Base-by-base conservation (phyloP, 2,329 filamentous ascomycete species). In the Tolypocladium ovalisporum region DNA sequence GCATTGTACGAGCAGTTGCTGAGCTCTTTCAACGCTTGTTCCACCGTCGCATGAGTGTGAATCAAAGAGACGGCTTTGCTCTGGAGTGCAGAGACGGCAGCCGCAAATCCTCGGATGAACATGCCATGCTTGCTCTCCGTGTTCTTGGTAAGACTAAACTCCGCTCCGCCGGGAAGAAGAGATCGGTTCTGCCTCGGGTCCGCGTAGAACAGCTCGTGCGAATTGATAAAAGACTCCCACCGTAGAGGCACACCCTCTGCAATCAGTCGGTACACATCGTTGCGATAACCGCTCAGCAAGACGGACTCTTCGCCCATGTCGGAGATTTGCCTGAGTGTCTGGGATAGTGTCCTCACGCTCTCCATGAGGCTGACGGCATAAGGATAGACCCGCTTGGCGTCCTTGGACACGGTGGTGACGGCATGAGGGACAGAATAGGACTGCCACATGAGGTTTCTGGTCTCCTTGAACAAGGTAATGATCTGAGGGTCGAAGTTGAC, bases 291-390 rank as follows among this genome's bases (percentile, higher is more conserved):
- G 67, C 89, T 91, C 29, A 99, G 79, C 27, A 99, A 78, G 54
- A 96, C 86, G 1, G 91, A 85, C 58, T 97, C 91, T 63, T 93
- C 89, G 13, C 86, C 83, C 89, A 99, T 93, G 56, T 88, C 84
- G 22, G 84, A 79, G 59, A 99, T 95, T 54, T 89, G 85, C 35
- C 90, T 86, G 64, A 88, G 87, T 0, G 91, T 97, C 72, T 97
- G 93, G 2, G 90, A 83, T 62, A 96, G 87, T 0, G 91, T 97
- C 58, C 92, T 84, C n/a, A 97, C 90, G 66, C 91, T 97, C 74
- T 99, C 94, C 91, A 99, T 99, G 63, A 99, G 76, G 68, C 92
- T 97, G 62, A 99, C 92, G 29, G 95, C 94, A 67, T 95, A 99
- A 0, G 94, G 94, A 66, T 99, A 99, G 4, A 99, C 94, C 56